These are phyloP conservation scores for Leishmania turanica DNA, from an alignment of 208 protist genomes.

Conservation along the genomic window DNA sequence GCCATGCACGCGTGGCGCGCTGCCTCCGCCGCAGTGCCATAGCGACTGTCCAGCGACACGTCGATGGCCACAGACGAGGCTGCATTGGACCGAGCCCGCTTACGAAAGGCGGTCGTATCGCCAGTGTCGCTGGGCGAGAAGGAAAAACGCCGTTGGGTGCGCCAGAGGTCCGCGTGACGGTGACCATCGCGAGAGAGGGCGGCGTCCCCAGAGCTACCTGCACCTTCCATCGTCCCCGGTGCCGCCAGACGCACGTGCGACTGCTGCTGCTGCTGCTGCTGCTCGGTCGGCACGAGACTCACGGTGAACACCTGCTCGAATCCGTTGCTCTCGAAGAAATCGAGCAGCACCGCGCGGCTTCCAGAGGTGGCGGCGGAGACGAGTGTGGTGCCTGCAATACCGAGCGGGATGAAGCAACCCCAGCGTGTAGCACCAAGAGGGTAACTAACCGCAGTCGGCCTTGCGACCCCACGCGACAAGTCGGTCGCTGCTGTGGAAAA, in stretches of 20 bases:
- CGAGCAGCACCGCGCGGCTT: constrained; percentile 41
- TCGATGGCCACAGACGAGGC: constrained; percentile 2
- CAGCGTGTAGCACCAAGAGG: constrained; percentile 34
- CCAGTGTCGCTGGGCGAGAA: not conserved
- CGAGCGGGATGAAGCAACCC: constrained; percentile 69
- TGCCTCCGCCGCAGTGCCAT: constrained; percentile 19
- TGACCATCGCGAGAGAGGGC: not conserved
- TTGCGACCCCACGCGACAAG: not conserved
- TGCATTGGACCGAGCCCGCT: constrained; percentile 1
- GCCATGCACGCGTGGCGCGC: constrained; percentile 51
- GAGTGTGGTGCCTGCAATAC: constrained; percentile 52
- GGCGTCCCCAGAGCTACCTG: not conserved
- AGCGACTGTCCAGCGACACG: constrained; percentile 15
- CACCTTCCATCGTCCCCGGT: not conserved
- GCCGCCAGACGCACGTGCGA: not conserved
- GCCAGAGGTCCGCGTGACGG: not conserved
- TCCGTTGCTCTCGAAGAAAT: constrained; percentile 48
- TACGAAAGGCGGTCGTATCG: not conserved
- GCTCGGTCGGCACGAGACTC: constrained; percentile 36
- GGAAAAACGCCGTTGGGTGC: not conserved
- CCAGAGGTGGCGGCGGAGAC: constrained; percentile 42
- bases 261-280: constrained; percentile 13
- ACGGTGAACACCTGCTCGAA: constrained; percentile 56
- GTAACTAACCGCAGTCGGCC: constrained; percentile 12
- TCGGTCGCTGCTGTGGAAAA: not conserved